Evolutionary conservation across 2,329 filamentous ascomycete genomes (phyloP).

Genomic region (Hypoxylon sp.): DNA sequence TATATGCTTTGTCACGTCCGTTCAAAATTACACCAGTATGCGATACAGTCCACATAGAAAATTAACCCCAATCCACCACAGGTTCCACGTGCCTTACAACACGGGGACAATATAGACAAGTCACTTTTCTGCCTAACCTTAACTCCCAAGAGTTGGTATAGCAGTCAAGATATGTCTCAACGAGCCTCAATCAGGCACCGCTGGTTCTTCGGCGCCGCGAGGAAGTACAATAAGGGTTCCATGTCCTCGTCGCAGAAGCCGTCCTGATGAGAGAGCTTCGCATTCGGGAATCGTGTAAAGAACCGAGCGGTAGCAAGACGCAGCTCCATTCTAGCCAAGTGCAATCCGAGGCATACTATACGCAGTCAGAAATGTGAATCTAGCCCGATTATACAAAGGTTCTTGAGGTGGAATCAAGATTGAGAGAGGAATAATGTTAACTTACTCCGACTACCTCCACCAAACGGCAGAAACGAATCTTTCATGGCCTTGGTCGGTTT

Average conservation of each 20-base stretch:
- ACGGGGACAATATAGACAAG: neutral
- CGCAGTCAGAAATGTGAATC: neutral
- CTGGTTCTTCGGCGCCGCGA: slow-evolving; percentile 51
- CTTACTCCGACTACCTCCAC: slow-evolving; percentile 62
- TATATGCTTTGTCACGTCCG: no score
- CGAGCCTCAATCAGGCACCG: slow-evolving; percentile 51
- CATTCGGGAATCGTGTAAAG: slow-evolving; percentile 61
- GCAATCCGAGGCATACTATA: slow-evolving; percentile 66
- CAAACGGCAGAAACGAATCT: slow-evolving; percentile 65
- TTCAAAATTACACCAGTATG: neutral
- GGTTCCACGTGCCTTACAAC: neutral
- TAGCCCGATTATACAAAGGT: neutral
- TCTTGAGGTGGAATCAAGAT: neutral
- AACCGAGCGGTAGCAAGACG: slow-evolving; percentile 65
- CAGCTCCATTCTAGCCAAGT: slow-evolving; percentile 69
- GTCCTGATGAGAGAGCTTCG: slow-evolving; percentile 51
- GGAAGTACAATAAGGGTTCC: slow-evolving; percentile 53
- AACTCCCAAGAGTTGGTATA: neutral
- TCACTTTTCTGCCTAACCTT: neutral
- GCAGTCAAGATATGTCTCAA: neutral
- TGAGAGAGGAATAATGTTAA: neutral
- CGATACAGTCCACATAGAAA: neutral
- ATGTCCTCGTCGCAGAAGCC: slow-evolving; percentile 56
- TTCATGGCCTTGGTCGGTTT: slow-evolving; percentile 56
- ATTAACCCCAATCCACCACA: neutral